phyloP scores from a whole-genome alignment of 1,284 basidiomycete genomes.

The Ceraceosorus bombacis region DNA sequence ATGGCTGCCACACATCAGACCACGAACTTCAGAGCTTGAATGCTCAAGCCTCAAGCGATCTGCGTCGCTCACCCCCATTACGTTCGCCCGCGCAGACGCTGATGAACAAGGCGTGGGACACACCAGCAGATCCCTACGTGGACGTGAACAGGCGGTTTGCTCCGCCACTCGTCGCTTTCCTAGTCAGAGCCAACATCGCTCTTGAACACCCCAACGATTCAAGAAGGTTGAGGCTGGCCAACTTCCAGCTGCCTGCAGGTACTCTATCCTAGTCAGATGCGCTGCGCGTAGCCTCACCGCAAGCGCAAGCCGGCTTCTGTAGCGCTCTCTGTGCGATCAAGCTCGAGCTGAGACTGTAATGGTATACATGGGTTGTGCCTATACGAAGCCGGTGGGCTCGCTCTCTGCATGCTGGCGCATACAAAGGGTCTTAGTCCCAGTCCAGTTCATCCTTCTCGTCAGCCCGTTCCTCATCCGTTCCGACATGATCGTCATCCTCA shows the following conservation, averaged over 20 bases:
- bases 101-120: slow-evolving; percentile 8
- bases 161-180: slow-evolving; percentile 3
- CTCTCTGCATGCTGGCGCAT: no score
- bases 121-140: slow-evolving; percentile 5
- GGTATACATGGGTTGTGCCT: no score
- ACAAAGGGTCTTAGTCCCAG: no score
- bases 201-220: slow-evolving; percentile 8
- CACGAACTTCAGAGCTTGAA: neutral
- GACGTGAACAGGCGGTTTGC: neutral
- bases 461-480: slow-evolving; percentile 29
- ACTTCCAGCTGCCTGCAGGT: neutral
- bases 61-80: neutral
- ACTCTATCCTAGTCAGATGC: no score
- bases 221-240: slow-evolving; percentile 3
- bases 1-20: no score
- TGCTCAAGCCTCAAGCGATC: neutral
- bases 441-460: no score
- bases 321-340: no score
- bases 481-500: slow-evolving; percentile 24
- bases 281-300: no score
- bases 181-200: slow-evolving; percentile 9
- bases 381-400: no score
- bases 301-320: no score
- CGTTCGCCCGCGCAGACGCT: slow-evolving; percentile 1
- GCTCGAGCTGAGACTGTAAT: no score